phyloP scores from a whole-genome alignment of 768 basidiomycete species.

The Gelatoporia subvermispora region DNA sequence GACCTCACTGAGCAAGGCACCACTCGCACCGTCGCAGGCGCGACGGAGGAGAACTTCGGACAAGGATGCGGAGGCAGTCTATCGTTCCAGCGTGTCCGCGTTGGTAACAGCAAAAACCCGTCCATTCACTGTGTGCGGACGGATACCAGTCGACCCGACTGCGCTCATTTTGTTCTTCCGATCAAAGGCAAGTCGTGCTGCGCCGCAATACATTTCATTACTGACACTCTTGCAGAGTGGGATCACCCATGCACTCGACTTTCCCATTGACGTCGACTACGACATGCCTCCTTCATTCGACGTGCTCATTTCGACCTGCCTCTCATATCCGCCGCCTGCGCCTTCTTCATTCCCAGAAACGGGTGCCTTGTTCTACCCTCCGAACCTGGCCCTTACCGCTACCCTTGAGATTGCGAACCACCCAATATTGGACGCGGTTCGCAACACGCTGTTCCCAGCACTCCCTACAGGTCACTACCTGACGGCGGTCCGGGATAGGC shows the following conservation, averaged over 20 bases:
- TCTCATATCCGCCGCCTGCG: conserved; percentile 16
- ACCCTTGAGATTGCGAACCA: conserved; percentile 79
- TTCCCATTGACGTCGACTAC: conserved; percentile 74
- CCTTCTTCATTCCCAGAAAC: conserved; percentile 33
- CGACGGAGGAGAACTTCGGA: conserved; percentile 29
- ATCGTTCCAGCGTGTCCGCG: conserved; percentile 49
- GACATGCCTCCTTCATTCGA: conserved; percentile 74
- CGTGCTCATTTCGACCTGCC: conserved; percentile 70
- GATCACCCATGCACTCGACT: conserved; percentile 76
- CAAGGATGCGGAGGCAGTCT: conserved; percentile 48
- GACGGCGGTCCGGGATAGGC: conserved; percentile 58
- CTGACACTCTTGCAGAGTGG: conserved; percentile 46
- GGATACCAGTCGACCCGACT: conserved; percentile 65
- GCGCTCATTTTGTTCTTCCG: conserved; percentile 73
- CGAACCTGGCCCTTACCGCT: conserved; percentile 65
- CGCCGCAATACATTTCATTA: neutral
- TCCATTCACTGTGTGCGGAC: conserved; percentile 62
- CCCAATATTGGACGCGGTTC: conserved; percentile 75
- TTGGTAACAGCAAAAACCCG: conserved; percentile 55
- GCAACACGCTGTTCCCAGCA: conserved; percentile 65
- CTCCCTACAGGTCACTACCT: conserved; percentile 68
- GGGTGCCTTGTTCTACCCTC: conserved; percentile 69
- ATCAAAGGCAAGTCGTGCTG: conserved; percentile 51
- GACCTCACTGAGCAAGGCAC: conserved; percentile 17
- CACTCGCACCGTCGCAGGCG: conserved; percentile 13